Conservation (phyloP, 2,329 filamentous ascomycete genomes). For the Sporothrix humicola region DNA sequence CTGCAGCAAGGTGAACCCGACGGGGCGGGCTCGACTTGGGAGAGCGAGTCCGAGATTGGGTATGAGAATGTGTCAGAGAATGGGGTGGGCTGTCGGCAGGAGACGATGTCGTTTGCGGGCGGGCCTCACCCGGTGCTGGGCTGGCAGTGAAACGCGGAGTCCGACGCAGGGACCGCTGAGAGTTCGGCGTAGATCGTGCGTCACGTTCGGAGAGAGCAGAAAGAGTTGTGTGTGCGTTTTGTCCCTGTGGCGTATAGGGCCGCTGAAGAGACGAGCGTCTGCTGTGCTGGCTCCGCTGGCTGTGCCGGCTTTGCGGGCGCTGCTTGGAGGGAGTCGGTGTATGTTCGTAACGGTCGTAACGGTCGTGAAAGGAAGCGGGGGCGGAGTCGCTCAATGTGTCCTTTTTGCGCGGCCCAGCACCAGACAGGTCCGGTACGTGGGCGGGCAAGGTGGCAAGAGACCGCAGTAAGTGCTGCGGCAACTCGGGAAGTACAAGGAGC, state of each 20-base stretch:
- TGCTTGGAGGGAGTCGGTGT: conserved; percentile 41
- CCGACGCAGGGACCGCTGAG: conserved; percentile 56
- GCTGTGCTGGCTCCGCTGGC: conserved; percentile 47
- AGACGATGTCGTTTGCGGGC: not conserved
- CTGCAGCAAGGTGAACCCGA: conserved; percentile 54
- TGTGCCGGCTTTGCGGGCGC: conserved; percentile 39
- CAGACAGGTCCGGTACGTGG: conserved; percentile 36
- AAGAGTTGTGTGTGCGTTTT: conserved; percentile 12
- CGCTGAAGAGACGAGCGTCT: conserved; percentile 47
- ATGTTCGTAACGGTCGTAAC: conserved; percentile 61
- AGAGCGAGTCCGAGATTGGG: not conserved
- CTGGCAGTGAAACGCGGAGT: conserved; percentile 58
- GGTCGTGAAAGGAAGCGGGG: conserved; percentile 52
- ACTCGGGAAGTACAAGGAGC: conserved; percentile 3
- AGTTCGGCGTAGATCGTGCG: conserved; percentile 55
- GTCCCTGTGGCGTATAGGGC: conserved; percentile 43
- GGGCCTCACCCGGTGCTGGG: conserved; percentile 47
- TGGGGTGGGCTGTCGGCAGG: not conserved
- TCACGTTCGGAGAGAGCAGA: conserved; percentile 35
- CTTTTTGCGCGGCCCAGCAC: conserved; percentile 32
- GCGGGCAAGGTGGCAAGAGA: conserved; percentile 34
- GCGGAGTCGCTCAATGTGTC: conserved; percentile 36
- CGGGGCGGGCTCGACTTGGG: conserved; percentile 36
- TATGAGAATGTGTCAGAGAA: conserved; percentile 1
- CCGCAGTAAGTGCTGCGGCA: conserved; percentile 34